Conservation (phyloP, 441 rosid species). For the Arabidopsis lyrata region DNA sequence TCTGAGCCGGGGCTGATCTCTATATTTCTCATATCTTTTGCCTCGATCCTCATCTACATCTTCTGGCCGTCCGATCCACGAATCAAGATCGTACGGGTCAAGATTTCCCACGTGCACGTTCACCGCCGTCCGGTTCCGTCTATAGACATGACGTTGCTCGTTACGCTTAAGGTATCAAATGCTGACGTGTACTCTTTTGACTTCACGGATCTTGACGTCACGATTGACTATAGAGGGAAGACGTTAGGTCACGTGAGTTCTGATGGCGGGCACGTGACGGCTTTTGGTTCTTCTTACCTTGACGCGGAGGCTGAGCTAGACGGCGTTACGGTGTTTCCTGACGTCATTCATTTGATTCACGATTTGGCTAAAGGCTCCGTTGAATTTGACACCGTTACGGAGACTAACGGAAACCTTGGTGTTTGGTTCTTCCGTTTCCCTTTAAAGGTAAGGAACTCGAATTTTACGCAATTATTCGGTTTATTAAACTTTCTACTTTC, state of each 20-base stretch:
- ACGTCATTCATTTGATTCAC: conserved; percentile 54
- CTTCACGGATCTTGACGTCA: conserved; percentile 57
- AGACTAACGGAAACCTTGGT: conserved; percentile 57
- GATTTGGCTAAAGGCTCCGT: conserved; percentile 66
- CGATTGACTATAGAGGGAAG: conserved; percentile 56
- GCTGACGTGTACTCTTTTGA: conserved; percentile 65
- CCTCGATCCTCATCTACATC: conserved; percentile 46
- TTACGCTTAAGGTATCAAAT: conserved; percentile 59
- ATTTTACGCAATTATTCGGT: conserved; percentile 33
- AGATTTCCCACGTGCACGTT: conserved; percentile 51
- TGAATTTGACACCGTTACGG: conserved; percentile 64
- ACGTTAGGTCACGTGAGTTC: conserved; percentile 64
- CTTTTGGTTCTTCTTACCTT: conserved; percentile 58
- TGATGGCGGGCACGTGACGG: conserved; percentile 58
- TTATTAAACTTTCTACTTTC: background rate
- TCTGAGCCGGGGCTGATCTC: too few species aligned
- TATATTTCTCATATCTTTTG: conserved; percentile 44
- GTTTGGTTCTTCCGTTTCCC: conserved; percentile 55
- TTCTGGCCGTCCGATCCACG: conserved; percentile 71
- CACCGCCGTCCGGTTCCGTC: conserved; percentile 49
- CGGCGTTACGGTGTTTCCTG: conserved; percentile 57
- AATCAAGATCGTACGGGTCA: conserved; percentile 53
- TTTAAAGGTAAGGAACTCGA: conserved; percentile 51
- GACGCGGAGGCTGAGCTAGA: conserved; percentile 57
- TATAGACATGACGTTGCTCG: conserved; percentile 56